Evolutionary conservation across 2,329 filamentous ascomycete genomes (phyloP), one percentile per base, ranked within the genome.

Genomic region (Colletotrichum sansevieriae): DNA sequence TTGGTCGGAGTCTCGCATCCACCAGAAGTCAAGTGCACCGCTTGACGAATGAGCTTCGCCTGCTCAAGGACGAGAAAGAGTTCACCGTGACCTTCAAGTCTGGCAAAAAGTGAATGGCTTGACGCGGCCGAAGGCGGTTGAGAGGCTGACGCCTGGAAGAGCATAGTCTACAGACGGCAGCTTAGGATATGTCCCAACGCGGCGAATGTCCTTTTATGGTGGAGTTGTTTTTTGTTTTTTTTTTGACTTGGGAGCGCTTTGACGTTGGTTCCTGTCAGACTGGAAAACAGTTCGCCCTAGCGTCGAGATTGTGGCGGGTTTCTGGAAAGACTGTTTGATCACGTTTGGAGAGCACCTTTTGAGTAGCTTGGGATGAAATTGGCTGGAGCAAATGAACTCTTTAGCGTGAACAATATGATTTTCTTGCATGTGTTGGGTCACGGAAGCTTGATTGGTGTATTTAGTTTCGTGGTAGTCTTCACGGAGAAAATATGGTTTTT

Each of bases 61-160:
- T 29, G 37, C 25, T 58, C 12, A 44, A 22, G 15, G 64, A 64
- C 4, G 58, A 35, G 2, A 44, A 44, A 12, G 65, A 68, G 10
- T 44, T 68, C 11, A 64, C 37, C 15, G 60, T 68, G 15, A 64
- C 65, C 8, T 51, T 68, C 52, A 68, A 52, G 20, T 41, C 65
- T 20, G 12, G 25, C 47, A 46, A 49, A 64, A 6, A 41, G 60
- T 44, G 10, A 20, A 13, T 3, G 7, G n/a, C 2, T 7, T 22
- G 44, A 8, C 44, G n/a, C 2, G 10, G 15, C 20, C 20, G 33
- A 41, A 22, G 18, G 35, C 18, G n/a, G 15, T 10, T 11, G 12
- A 13, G 22, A 52, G 22, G 9, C 29, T 35, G 33, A 20, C 13
- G 49, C 10, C 15, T n/a, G 49, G 33, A n/a, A 52, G 29, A 15